Evolutionary conservation across 225 moss, liverwort and hornwort species (phyloP), one percentile per base, ranked within the genome.

Genomic region (Asterella californica): DNA sequence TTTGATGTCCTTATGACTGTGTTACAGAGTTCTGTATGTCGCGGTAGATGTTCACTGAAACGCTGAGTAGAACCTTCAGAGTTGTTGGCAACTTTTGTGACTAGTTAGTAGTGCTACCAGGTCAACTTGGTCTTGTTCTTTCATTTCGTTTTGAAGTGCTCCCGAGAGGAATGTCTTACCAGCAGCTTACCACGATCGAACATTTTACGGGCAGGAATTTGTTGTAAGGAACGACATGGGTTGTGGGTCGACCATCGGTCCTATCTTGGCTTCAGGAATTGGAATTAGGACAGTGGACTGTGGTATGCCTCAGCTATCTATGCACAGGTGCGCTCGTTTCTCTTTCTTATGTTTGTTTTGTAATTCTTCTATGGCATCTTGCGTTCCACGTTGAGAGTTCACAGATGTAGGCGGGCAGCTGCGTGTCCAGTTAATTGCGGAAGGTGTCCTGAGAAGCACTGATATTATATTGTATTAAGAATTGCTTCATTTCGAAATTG

Each of bases 211-310:
- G 25, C 89, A 94, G 92, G 90, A 90, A 60, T 94, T 94, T 82
- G 94, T 94, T 76, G 92, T 94, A 50, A 86, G 94, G 18, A 94
- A 94, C 79, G 94, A 94, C 80, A 94, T 94, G 94, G 94, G 94
- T 65, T 94, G 94, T 87, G 94, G 94, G 30, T 94, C 94, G 53
- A 94, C 94, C 33, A 94, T 94, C 71, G 94, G 94, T 69, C 94
- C 94, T 75, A 94, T 94, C 61, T 86, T 94, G 83, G 94, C 94
- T 59, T 90, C 94, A 65, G 94, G 94, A 80, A 85, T 94, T 83
- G 94, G 94, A 46, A 91, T 94, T 52, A 89, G 94, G 57, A 92
- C 92, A 61, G 94, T 94, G 50, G 94, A 94, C 77, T 90, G 90
- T 82, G 94, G 94, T 79, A 90, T 94, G 87, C 94, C 94, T 70